Base-by-base conservation (phyloP, 2,329 filamentous ascomycete genomes). In the Leptosphaerulina australis region DNA sequence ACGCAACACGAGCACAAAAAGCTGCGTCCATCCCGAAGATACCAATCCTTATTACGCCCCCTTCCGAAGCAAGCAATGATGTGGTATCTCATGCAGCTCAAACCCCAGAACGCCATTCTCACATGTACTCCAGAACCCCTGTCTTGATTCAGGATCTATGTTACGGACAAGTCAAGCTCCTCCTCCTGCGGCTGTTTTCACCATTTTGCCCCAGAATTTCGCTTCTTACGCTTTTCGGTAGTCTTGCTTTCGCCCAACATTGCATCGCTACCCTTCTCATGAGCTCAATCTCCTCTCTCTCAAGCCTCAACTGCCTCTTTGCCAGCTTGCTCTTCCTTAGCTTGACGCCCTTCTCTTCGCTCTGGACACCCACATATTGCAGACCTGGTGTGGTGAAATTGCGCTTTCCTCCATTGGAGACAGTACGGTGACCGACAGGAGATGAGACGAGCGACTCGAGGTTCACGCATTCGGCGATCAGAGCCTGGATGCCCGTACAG, bases 381-480 rank as follows among this genome's bases (percentile, higher is more conserved):
- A 59, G 44, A 2, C 38, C 46, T 0, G 62, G 63, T 6, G 62
- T 59, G 1, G 63, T 60, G 5, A 65, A 54, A 21, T 53, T 59
- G 14, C 68, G 56, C 20, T 60, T 48, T 29, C 44, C 56, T 26
- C 26, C 36, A 3, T 36, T n/a, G 10, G 47, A 47, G 5, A 45
- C 34, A 0, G 53, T 50, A 4, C 69, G 62, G 7, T 45, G 40
- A 2, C 62, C 51, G 0, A 59, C 44, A 0, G 68, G 66, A 1
- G 69, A 71, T 2, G 67, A 63, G 8, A 74, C 72, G 26, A 77
- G 71, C 6, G 73, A 64, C 44, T 78, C 76, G 17, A 79, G 68
- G 22, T 71, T 66, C 0, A 64, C 56, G 56, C 75, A 77, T 47
- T 78, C 75, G 28, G 67, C 60, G 17, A 79, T 79, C 12, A 80